Evolutionary conservation across 305 asterid species (phyloP).

Genomic region (Ruellia speciosa): DNA sequence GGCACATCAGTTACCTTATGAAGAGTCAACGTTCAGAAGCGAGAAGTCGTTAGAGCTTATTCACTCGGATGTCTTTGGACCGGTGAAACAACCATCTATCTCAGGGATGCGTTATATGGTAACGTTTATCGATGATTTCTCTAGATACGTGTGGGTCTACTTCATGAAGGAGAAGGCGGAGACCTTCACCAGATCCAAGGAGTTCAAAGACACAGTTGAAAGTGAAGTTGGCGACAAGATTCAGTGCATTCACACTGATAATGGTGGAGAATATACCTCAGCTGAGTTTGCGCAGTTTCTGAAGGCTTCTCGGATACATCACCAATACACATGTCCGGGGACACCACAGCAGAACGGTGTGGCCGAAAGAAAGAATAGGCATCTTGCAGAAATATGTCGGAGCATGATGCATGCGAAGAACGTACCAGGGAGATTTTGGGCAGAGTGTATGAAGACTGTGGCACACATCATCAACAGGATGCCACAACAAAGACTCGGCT

Average conservation of each 20-base stretch:
- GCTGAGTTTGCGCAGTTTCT: not conserved
- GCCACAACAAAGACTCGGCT: conserved; percentile 4
- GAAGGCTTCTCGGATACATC: not conserved
- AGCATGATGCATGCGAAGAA: conserved; percentile 10
- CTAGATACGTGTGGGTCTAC: conserved; percentile 6
- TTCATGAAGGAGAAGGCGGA: conserved; percentile 1
- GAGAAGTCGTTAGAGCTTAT: conserved; percentile 16
- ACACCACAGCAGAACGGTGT: conserved; percentile 9
- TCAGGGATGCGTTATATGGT: not conserved
- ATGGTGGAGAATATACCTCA: not conserved
- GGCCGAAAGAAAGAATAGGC: conserved; percentile 6
- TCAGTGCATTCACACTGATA: not conserved
- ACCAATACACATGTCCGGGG: not conserved
- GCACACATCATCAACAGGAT: not conserved
- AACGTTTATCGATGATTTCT: conserved; percentile 11
- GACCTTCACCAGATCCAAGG: not conserved
- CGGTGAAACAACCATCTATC: not conserved
- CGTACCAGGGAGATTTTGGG: conserved; percentile 8
- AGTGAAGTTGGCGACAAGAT: not conserved
- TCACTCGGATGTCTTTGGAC: conserved; percentile 10
- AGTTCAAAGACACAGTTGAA: not conserved
- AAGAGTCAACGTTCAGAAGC: conserved; percentile 20
- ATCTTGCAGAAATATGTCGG: not conserved
- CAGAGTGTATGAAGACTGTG: not conserved
- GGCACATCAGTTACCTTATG: conserved; percentile 19